Evolutionary conservation across 1,139 yeast species (phyloP), one percentile per base, ranked within the genome.

Genomic region (Saccharomyces hybrid): DNA sequence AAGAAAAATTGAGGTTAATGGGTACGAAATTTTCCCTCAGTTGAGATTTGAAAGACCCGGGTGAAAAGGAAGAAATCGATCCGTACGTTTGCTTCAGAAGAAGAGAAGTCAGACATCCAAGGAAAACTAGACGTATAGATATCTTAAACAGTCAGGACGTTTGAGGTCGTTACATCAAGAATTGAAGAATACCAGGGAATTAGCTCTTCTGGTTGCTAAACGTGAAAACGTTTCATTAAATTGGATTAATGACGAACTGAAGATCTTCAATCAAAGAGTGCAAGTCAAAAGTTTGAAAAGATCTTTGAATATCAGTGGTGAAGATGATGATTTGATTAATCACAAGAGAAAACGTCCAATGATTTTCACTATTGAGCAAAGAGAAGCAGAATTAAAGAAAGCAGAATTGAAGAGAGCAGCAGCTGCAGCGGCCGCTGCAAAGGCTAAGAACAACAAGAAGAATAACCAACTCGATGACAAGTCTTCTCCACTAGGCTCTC

Each of bases 61-160:
- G 81, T 55, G 96, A 90, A 61, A 88, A 88, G 64, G 97, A 91
- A 65, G 99, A 93, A 66, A 82, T 81, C 58, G 98, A 93, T 71
- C 98, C 99, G 1, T 93, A 95, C 71, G 86, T 90, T 49, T 89
- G 97, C 74, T 93, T 95, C 75, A 82, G 99, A 67, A 83, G 97
- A 64, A 86, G 99, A 71, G 99, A 91, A 67, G 86, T 90, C 62
- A 83, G 99, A 61, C 97, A 88, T 69, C 95, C 95, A 46, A 85
- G 99, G 70, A 93, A 93, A 70, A 95, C 99, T 0, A 82, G 99
- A 70, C 81, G 98, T 61, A 89, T 97, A 0, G 99, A 95, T 72
- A 82, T 88, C 41, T 86, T 89, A 61, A 90, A 95, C 61, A 87
- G 93, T 7, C 97, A 91, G 69, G 93, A 61, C 76, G n/a, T n/a